These are phyloP conservation scores for Saccharum officinarum DNA, from an alignment of 176 grass and related monocot species.

Conservation along the genomic window DNA sequence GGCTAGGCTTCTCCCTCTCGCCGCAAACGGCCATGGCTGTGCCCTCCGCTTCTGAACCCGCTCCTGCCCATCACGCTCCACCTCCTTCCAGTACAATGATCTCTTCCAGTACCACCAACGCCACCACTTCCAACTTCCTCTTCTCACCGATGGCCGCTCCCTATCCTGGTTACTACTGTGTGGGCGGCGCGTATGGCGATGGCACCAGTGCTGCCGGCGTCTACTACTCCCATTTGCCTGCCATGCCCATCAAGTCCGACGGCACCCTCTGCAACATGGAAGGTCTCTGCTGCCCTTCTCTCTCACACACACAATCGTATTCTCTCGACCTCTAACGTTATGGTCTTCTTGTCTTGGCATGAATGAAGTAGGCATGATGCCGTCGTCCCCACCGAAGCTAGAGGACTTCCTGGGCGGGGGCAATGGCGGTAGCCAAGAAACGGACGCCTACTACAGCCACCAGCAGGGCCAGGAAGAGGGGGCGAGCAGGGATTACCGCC, in stretches of 20 bases:
- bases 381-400: constrained; percentile 81
- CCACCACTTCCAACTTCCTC: constrained; percentile 58
- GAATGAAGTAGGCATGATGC: constrained; percentile 60
- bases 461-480: constrained; percentile 41
- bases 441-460: constrained; percentile 66
- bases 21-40: constrained; percentile 61
- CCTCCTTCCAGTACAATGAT: constrained; percentile 17
- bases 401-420: constrained; percentile 96
- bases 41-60: constrained; percentile 34
- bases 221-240: constrained; percentile 66
- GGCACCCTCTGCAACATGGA: constrained; percentile 84
- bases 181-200: constrained; percentile 57
- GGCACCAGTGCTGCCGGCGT: constrained; percentile 54
- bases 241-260: constrained; percentile 79
- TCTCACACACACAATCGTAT: background rate
- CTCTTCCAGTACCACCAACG: constrained; percentile 28
- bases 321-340: background rate
- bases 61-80: constrained; percentile 27
- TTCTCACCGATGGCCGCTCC: constrained; percentile 54
- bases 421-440: constrained; percentile 35
- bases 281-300: constrained; percentile 37
- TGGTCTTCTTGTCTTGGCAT: background rate
- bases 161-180: constrained; percentile 53
- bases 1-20: constrained; percentile 94
- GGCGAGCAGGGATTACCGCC: constrained; percentile 15